phyloP scores from a whole-genome alignment of 2,329 filamentous ascomycete genomes.

The Colletotrichum caudatum region DNA sequence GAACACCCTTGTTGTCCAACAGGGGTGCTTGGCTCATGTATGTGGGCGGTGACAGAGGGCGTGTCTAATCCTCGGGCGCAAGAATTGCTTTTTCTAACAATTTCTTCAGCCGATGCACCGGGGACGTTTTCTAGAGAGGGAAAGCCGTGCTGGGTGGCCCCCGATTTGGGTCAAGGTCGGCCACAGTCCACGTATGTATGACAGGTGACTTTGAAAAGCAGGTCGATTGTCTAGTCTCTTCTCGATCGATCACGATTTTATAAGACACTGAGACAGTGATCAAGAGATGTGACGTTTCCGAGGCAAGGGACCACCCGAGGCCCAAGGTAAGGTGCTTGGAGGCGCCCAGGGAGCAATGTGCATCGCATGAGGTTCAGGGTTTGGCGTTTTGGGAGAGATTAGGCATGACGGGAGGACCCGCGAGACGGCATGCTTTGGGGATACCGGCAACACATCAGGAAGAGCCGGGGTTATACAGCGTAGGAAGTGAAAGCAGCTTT shows the following conservation, averaged over 20 bases:
- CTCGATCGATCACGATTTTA: constrained; percentile 7
- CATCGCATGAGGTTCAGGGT: background rate
- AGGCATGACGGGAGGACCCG: background rate
- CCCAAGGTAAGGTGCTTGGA: constrained; percentile 11
- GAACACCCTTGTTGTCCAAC: constrained; percentile 10
- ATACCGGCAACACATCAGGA: background rate
- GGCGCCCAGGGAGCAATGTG: constrained; percentile 3
- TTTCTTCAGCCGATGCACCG: constrained; percentile 7
- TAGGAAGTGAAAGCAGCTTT: background rate
- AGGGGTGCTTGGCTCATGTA: constrained; percentile 6
- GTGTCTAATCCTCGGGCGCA: constrained; percentile 1
- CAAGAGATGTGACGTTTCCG: background rate
- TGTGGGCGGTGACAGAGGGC: background rate
- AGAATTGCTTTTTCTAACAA: constrained; percentile 28
- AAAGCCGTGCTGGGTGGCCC: background rate
- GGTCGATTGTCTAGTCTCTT: constrained; percentile 8
- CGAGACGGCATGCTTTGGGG: background rate
- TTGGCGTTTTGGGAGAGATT: background rate
- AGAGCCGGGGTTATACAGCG: background rate
- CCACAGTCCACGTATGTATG: background rate
- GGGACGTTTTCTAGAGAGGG: background rate
- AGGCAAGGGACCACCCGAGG: constrained; percentile 34
- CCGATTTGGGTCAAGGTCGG: background rate
- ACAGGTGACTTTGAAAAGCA: constrained; percentile 5
- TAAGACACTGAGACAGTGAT: background rate